These are phyloP conservation scores for Rauvolfia tetraphylla DNA, from an alignment of 257 asterid genomes.

Conservation along the genomic window DNA sequence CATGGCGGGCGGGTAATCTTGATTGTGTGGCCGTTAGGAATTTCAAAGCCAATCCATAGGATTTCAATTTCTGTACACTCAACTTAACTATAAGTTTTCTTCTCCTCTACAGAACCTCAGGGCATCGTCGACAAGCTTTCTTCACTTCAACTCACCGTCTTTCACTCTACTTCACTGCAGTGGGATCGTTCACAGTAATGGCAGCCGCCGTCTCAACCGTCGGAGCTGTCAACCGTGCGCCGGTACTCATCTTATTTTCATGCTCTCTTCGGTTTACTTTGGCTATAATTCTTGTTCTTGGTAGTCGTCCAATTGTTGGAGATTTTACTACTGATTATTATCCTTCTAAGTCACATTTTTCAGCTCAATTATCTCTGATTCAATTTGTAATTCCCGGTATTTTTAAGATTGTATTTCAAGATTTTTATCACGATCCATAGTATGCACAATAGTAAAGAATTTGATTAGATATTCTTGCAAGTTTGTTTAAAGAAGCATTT, in stretches of 20 bases:
- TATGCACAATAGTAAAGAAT: background rate
- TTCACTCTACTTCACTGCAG: background rate
- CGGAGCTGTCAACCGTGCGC: constrained; percentile 74
- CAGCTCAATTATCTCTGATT: background rate
- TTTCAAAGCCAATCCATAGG: constrained; percentile 32
- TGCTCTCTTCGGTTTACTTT: background rate
- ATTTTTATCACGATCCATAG: too few species aligned
- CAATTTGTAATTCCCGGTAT: too few species aligned
- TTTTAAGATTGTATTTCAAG: background rate
- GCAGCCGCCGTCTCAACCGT: constrained; percentile 66
- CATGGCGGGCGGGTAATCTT: constrained; percentile 57
- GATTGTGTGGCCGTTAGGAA: constrained; percentile 58
- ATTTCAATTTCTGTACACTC: constrained; percentile 31
- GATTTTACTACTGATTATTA: too few species aligned
- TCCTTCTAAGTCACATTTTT: background rate
- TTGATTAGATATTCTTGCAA: background rate
- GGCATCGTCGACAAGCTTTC: background rate
- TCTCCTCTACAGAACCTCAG: background rate
- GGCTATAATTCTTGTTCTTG: too few species aligned
- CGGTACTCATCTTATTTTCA: constrained; percentile 26
- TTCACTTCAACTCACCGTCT: background rate
- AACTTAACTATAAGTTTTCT: constrained; percentile 8
- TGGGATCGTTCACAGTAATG: constrained; percentile 28
- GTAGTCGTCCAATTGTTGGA: too few species aligned
- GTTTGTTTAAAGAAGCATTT: background rate